phyloP scores from a whole-genome alignment of 176 grass and related monocot species.

The Saccharum officinarum region DNA sequence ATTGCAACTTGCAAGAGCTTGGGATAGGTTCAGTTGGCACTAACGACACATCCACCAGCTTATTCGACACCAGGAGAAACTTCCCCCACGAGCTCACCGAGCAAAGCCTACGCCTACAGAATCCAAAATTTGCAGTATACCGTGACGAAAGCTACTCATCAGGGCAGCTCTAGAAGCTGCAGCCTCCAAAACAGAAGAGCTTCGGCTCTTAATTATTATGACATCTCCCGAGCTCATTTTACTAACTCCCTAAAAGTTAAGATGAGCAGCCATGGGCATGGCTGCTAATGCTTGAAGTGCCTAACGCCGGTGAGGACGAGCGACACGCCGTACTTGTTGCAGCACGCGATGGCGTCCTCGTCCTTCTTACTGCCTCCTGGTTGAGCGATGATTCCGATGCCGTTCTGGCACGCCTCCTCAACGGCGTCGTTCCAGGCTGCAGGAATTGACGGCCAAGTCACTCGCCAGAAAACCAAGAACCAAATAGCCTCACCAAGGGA shows the following conservation, averaged over 20 bases:
- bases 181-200: background rate
- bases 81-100: background rate
- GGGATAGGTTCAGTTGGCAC: background rate
- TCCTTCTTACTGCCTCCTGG: constrained; percentile 82
- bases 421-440: constrained; percentile 92
- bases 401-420: constrained; percentile 80
- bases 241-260: background rate
- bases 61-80: background rate
- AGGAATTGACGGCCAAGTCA: background rate
- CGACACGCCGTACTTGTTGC: constrained; percentile 83
- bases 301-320: constrained; percentile 77
- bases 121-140: background rate
- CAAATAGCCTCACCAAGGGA: background rate
- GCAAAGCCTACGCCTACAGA: background rate
- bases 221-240: background rate
- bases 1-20: background rate
- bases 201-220: background rate
- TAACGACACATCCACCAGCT: background rate
- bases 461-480: background rate
- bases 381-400: constrained; percentile 70
- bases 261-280: background rate
- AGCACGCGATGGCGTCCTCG: constrained; percentile 69
- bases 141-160: background rate
- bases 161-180: background rate
- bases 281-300: constrained; percentile 66